phyloP scores from a whole-genome alignment of 2,329 filamentous ascomycete genomes.

The Xylaria arbuscula region DNA sequence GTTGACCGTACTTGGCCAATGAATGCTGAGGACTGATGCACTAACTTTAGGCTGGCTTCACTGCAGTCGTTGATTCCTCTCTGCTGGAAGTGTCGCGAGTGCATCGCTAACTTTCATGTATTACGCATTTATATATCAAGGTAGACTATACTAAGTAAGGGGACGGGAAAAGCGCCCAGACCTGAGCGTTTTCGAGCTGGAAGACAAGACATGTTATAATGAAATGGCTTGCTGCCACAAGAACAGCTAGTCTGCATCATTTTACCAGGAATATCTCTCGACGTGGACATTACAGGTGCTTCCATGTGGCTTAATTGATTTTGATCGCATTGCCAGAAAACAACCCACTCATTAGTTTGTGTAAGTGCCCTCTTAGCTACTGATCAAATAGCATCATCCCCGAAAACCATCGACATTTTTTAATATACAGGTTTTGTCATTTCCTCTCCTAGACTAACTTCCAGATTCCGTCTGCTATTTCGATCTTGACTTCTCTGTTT shows the following conservation, averaged over 20 bases:
- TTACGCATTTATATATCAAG: not conserved
- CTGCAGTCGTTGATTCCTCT: not conserved
- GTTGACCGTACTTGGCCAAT: not conserved
- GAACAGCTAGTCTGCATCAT: not conserved
- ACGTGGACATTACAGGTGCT: not conserved
- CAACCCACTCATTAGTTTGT: not conserved
- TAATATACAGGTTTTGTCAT: constrained; percentile 15
- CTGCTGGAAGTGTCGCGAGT: not conserved
- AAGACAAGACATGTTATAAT: not conserved
- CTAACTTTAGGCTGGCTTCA: not conserved
- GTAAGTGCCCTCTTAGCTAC: not conserved
- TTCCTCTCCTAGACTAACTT: constrained; percentile 61
- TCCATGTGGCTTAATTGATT: not conserved
- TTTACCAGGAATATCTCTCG: not conserved
- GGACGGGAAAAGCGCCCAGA: not conserved
- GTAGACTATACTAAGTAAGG: too few relatives aligned
- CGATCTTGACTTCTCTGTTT: constrained; percentile 79
- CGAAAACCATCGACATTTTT: not conserved
- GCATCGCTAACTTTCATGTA: not conserved
- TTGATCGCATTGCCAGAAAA: not conserved
- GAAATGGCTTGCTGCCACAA: not conserved
- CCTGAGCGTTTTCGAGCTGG: not conserved
- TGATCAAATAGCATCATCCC: not conserved
- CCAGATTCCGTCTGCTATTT: constrained; percentile 74
- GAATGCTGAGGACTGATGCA: not conserved